Evolutionary conservation across 2,329 filamentous ascomycete genomes (phyloP), one percentile per base, ranked within the genome.

Genomic region (Aspergillus vadensis): DNA sequence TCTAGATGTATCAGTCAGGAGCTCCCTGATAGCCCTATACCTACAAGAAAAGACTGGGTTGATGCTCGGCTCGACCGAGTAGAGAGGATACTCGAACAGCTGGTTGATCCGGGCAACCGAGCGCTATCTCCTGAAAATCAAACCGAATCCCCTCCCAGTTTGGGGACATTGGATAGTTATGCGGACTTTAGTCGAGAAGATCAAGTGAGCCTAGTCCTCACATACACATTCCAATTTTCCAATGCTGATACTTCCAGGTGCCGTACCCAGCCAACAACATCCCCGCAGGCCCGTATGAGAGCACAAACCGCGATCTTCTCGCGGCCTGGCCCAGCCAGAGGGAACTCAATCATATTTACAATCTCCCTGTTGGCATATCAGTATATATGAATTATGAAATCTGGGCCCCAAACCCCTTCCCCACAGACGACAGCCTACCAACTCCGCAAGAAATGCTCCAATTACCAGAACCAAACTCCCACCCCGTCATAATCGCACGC

Each of bases 401-500:
- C 8, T 61, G 59, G 19, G n/a, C 41, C 2, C 50, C 55, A 5
- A 30, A 30, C 8, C 12, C 10, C 4, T 0, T 0, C 27, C 47
- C 14, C 15, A 5, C 38, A 30, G 10, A 30, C 4, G 10, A 25
- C 9, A 27, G 39, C 6, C 58, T 21, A 3, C 54, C 38, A 5
- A 36, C 39, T 5, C 19, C 51, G 0, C n/a, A 27, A 3, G 51
- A 58, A 3, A 62, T 80, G 14, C 68, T 82, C 12, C 67, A 72
- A 32, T 58, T 76, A 23, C 81, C 77, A 1, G 69, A 72, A 1
- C 60, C 62, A 15, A 72, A 68, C 0, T 78, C 76, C 30, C 83
- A 85, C 64, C 83, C 83, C 0, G 74, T 81, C 2, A 63, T 84
- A 6, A 72, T 85, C 1, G 82, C 82, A 2, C 80, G 77, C 53